Evolutionary conservation across 257 asterid genomes (phyloP).

Genomic region (Cordia subcordata): DNA sequence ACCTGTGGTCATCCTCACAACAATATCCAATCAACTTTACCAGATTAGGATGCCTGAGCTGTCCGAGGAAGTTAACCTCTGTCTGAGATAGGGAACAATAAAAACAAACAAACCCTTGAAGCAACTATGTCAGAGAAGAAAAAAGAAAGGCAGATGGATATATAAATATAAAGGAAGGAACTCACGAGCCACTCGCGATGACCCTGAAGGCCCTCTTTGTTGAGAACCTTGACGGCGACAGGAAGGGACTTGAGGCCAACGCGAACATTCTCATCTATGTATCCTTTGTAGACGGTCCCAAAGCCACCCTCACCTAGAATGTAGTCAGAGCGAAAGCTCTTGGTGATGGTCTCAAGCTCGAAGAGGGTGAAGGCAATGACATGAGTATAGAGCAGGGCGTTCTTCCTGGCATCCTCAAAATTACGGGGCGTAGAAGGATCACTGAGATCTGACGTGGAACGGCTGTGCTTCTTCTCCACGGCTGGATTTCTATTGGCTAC

Average conservation of each 20-base stretch:
- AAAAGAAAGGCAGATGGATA: background rate
- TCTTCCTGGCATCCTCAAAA: slow-evolving; percentile 71
- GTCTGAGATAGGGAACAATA: slow-evolving; percentile 43
- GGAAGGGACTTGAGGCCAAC: slow-evolving; percentile 96
- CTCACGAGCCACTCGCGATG: slow-evolving; percentile 98
- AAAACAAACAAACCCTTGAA: slow-evolving; percentile 1
- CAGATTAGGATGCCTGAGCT: slow-evolving; percentile 93
- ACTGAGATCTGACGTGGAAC: slow-evolving; percentile 79
- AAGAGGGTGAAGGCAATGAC: slow-evolving; percentile 86
- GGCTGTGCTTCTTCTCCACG: slow-evolving; percentile 64
- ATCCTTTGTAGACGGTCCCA: slow-evolving; percentile 97
- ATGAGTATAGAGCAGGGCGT: slow-evolving; percentile 71
- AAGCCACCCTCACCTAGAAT: slow-evolving; percentile 99
- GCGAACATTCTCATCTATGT: slow-evolving; percentile 93
- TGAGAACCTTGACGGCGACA: slow-evolving; percentile 96
- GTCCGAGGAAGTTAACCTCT: slow-evolving; percentile 96
- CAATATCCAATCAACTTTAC: slow-evolving; percentile 97
- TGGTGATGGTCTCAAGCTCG: slow-evolving; percentile 96
- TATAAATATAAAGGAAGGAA: slow-evolving; percentile 7
- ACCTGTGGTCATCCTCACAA: slow-evolving; percentile 98
- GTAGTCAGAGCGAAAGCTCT: slow-evolving; percentile 97
- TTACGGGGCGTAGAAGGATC: slow-evolving; percentile 82
- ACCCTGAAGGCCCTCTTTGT: slow-evolving; percentile 98
- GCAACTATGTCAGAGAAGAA: background rate
- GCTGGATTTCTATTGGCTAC: slow-evolving; percentile 39